These are phyloP conservation scores for Exophiala viscosa DNA, from an alignment of 2,329 filamentous ascomycete genomes.

Conservation along the genomic window DNA sequence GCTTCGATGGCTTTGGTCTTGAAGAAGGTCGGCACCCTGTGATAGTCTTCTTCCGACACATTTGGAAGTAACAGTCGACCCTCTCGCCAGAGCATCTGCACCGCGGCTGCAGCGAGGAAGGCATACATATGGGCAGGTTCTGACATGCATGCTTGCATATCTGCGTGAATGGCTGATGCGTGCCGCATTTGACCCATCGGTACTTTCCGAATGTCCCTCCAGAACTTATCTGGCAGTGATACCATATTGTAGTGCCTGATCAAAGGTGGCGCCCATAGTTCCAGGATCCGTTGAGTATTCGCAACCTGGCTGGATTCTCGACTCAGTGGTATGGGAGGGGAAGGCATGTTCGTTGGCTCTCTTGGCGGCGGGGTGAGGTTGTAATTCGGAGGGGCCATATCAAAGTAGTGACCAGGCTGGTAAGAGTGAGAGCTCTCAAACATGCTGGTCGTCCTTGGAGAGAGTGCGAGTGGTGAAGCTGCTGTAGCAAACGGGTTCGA, in stretches of 20 bases:
- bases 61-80: slow-evolving; percentile 19
- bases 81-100: slow-evolving; percentile 19
- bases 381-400: slow-evolving; percentile 3
- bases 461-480: slow-evolving; percentile 2
- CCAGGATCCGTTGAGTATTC: slow-evolving; percentile 7
- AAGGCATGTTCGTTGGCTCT: background rate
- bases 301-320: slow-evolving; percentile 5
- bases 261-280: slow-evolving; percentile 22
- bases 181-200: slow-evolving; percentile 19
- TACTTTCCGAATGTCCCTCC: slow-evolving; percentile 20
- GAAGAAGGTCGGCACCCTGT: slow-evolving; percentile 18
- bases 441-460: background rate
- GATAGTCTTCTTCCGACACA: slow-evolving; percentile 11
- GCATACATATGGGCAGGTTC: slow-evolving; percentile 24
- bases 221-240: slow-evolving; percentile 23
- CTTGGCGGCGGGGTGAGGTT: background rate
- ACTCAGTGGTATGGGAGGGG: slow-evolving; percentile 1
- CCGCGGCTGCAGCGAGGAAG: slow-evolving; percentile 18
- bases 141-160: slow-evolving; percentile 24
- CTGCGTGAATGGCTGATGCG: slow-evolving; percentile 18
- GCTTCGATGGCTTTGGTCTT: slow-evolving; percentile 23
- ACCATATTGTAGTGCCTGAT: slow-evolving; percentile 21
- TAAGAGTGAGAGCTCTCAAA: slow-evolving; percentile 11
- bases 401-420: slow-evolving; percentile 11
- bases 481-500: slow-evolving; percentile 13